Evolutionary conservation across 1,284 basidiomycete genomes (phyloP), one percentile per base, ranked within the genome.

Genomic region (Pseudozyma sp.): DNA sequence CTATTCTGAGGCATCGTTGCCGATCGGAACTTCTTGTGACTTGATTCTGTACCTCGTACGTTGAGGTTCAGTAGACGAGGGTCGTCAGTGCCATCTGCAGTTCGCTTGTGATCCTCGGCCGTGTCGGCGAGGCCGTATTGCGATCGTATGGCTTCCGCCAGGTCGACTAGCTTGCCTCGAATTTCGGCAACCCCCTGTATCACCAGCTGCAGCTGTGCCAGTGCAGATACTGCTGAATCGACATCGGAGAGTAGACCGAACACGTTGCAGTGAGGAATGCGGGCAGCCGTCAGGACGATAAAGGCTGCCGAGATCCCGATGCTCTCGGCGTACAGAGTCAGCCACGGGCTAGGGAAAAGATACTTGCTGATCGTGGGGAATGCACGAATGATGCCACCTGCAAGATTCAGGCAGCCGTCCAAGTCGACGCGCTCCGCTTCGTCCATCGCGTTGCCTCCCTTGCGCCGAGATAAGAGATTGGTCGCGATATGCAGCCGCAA

Each of bases 21-120:
- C 14, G 63, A 52, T 51, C 63, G 29, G 30, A 54, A 37, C 10
- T 53, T 39, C 29, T 66, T 66, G 42, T 47, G 39, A 14, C 6
- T 17, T 17, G 14, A 4, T 16, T 7, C 24, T n/a, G 39, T 9
- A 17, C 39, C 19, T 8, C 24, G 35, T 24, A 24, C 14, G 24
- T 19, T 37, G 35, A 19, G 2, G 7, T 11, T 10, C 19, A 7
- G 19, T 30, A 17, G 11, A n/a, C 34, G 17, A 33, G n/a, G 35
- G 14, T 37, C 14, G 24, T 24, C 49, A 31, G 29, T 39, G 8
- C 42, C n/a, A 19, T 16, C 13, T 5, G 31, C 10, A 6, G 29
- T 35, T 52, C 39, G 35, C 47, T 42, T 56, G 17, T 37, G 7
- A 29, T 19, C 19, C 6, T 50, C n/a, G 16, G 30, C 7, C 34